These are phyloP conservation scores for Scedosporium aurantiacum DNA, from an alignment of 2,329 filamentous ascomycete genomes.

Conservation along the genomic window DNA sequence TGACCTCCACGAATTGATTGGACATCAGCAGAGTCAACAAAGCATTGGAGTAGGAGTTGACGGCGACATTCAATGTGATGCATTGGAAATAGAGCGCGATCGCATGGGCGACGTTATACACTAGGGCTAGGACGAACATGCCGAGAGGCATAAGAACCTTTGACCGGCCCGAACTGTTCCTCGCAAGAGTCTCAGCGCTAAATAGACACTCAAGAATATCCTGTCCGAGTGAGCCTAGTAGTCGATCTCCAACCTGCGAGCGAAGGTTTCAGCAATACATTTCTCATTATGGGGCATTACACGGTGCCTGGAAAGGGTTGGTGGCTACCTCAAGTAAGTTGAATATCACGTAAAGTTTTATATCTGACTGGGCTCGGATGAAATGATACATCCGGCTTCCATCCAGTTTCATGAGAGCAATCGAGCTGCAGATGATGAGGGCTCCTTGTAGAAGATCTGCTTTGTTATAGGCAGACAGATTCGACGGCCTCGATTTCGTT, in stretches of 20 bases:
- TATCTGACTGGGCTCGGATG: slow-evolving; percentile 88
- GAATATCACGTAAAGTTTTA: slow-evolving; percentile 98
- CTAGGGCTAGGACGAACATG: slow-evolving; percentile 78
- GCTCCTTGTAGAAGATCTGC: slow-evolving; percentile 87
- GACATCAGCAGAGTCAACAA: slow-evolving; percentile 84
- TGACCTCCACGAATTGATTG: slow-evolving; percentile 98
- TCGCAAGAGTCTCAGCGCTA: slow-evolving; percentile 81
- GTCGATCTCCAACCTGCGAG: slow-evolving; percentile 61
- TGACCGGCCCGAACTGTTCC: slow-evolving; percentile 77
- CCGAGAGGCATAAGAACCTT: slow-evolving; percentile 81
- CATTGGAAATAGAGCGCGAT: slow-evolving; percentile 92
- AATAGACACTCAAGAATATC: slow-evolving; percentile 95
- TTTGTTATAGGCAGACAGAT: slow-evolving; percentile 79
- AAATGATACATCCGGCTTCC: slow-evolving; percentile 97
- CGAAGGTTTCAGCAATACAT: neutral
- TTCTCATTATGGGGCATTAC: neutral
- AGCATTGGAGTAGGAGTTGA: slow-evolving; percentile 97
- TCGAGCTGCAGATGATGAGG: slow-evolving; percentile 75
- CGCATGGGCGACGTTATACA: slow-evolving; percentile 81
- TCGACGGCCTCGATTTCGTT: slow-evolving; percentile 75
- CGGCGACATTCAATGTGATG: slow-evolving; percentile 92
- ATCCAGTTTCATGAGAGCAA: slow-evolving; percentile 80
- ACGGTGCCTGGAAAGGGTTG: neutral
- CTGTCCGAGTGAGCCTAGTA: slow-evolving; percentile 85
- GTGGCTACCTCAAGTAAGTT: slow-evolving; percentile 71